These are phyloP conservation scores for Helenozyma baotianmanensis DNA, from an alignment of 805 yeast species.

Conservation along the genomic window DNA sequence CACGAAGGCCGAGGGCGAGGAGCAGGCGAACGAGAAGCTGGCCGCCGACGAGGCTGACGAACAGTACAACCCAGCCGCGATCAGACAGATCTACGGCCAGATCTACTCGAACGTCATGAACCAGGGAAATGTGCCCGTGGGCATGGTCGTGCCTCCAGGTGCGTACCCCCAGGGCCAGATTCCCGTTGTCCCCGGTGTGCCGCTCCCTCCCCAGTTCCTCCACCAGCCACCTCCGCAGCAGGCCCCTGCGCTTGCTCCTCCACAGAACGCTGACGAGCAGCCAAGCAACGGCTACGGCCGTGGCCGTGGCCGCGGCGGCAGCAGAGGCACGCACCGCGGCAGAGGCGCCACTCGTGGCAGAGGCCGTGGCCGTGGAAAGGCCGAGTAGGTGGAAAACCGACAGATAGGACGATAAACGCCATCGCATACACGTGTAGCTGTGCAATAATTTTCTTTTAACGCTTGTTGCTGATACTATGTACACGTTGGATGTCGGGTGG, in stretches of 20 bases:
- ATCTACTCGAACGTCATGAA: slow-evolving; percentile 41
- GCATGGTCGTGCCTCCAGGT: slow-evolving; percentile 1
- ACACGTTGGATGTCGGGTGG: too few species aligned
- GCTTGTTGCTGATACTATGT: too few species aligned
- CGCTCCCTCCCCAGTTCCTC: slow-evolving; percentile 33
- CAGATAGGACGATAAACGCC: too few species aligned
- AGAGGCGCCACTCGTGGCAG: slow-evolving; percentile 14
- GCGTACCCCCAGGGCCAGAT: slow-evolving; percentile 1
- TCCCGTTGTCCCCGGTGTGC: slow-evolving; percentile 33
- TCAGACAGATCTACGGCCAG: slow-evolving; percentile 40
- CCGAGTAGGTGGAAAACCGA: too few species aligned
- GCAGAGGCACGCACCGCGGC: slow-evolving; percentile 15
- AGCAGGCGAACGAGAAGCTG: not conserved
- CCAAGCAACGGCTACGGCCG: too few species aligned
- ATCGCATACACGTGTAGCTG: too few species aligned
- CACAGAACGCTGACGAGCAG: slow-evolving; percentile 2
- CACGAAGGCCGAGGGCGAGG: not conserved
- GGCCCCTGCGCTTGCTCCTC: not conserved
- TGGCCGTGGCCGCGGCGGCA: slow-evolving; percentile 8
- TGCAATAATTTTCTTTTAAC: too few species aligned
- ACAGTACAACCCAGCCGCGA: slow-evolving; percentile 24
- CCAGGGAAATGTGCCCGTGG: slow-evolving; percentile 23
- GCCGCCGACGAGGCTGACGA: slow-evolving; percentile 12
- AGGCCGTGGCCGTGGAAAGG: slow-evolving; percentile 6
- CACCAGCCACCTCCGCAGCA: slow-evolving; percentile 15